These are phyloP conservation scores for Maudiozyma humilis DNA, from an alignment of 1,139 yeast genomes.

Conservation along the genomic window DNA sequence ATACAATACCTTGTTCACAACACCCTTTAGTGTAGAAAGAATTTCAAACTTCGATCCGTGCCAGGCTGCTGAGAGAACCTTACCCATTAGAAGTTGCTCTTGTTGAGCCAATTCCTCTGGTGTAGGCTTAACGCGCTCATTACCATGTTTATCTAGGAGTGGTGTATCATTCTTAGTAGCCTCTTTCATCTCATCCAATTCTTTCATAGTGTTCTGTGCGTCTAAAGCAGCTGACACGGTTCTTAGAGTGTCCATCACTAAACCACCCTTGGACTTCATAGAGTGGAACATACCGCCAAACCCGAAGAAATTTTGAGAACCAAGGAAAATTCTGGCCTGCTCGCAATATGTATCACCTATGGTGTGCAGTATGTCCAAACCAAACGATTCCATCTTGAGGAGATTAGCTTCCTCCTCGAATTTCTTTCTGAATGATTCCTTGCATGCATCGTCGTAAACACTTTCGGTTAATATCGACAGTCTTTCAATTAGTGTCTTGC, in stretches of 20 bases:
- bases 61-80: constrained; percentile 71
- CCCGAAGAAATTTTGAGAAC: constrained; percentile 72
- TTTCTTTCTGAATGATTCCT: constrained; percentile 32
- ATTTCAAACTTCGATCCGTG: constrained; percentile 68
- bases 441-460: constrained; percentile 28
- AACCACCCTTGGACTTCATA: constrained; percentile 79
- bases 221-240: constrained; percentile 82
- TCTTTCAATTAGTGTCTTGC: constrained; percentile 38
- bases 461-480: constrained; percentile 29
- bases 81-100: constrained; percentile 63
- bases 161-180: constrained; percentile 53
- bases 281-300: constrained; percentile 79
- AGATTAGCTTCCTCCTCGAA: constrained; percentile 57
- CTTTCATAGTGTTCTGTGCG: constrained; percentile 84
- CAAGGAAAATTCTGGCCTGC: constrained; percentile 49
- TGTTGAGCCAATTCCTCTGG: constrained; percentile 48
- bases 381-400: constrained; percentile 72
- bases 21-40: constrained; percentile 54
- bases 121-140: constrained; percentile 41
- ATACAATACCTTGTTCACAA: constrained; percentile 48
- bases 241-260: constrained; percentile 77
- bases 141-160: constrained; percentile 59
- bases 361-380: constrained; percentile 61
- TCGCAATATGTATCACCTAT: constrained; percentile 57
- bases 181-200: constrained; percentile 42